Conservation (phyloP, 768 basidiomycete genomes). For the Hysterangium stoloniferum region DNA sequence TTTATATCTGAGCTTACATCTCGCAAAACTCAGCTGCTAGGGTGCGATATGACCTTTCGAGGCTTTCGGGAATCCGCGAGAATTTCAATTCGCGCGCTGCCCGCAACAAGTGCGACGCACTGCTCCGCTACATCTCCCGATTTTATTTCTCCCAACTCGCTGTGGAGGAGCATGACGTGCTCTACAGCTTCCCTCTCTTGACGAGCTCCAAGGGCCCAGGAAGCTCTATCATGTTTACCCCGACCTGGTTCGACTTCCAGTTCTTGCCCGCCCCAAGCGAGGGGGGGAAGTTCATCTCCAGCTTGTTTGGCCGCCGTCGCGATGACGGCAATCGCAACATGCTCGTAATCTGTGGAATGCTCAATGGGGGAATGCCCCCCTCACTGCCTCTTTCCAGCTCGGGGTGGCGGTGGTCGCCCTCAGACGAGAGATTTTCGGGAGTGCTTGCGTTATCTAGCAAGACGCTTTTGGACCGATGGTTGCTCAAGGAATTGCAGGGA, state of each 20-base stretch:
- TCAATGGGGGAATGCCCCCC: neutral
- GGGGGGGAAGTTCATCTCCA: neutral
- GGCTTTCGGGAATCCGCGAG: conserved; percentile 17
- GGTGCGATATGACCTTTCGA: conserved; percentile 21
- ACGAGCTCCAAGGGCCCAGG: conserved; percentile 11
- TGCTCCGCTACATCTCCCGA: conserved; percentile 19
- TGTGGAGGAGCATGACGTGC: conserved; percentile 18
- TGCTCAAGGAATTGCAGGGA: conserved; percentile 19
- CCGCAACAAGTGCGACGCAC: conserved; percentile 14
- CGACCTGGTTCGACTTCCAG: neutral
- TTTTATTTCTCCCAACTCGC: conserved; percentile 20
- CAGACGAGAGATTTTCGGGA: conserved; percentile 19
- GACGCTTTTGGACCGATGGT: conserved; percentile 22
- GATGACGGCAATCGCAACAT: neutral
- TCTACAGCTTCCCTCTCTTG: conserved; percentile 22
- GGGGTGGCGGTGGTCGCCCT: conserved; percentile 17
- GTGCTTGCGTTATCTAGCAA: conserved; percentile 20
- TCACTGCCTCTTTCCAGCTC: neutral
- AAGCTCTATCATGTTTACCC: neutral
- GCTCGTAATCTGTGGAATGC: neutral
- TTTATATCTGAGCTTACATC: neutral
- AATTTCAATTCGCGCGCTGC: neutral
- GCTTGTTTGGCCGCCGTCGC: neutral
- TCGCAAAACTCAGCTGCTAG: conserved; percentile 16
- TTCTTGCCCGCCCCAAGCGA: neutral